These are phyloP conservation scores for Cercospora sojina DNA, from an alignment of 2,329 filamentous ascomycete genomes.

Conservation along the genomic window DNA sequence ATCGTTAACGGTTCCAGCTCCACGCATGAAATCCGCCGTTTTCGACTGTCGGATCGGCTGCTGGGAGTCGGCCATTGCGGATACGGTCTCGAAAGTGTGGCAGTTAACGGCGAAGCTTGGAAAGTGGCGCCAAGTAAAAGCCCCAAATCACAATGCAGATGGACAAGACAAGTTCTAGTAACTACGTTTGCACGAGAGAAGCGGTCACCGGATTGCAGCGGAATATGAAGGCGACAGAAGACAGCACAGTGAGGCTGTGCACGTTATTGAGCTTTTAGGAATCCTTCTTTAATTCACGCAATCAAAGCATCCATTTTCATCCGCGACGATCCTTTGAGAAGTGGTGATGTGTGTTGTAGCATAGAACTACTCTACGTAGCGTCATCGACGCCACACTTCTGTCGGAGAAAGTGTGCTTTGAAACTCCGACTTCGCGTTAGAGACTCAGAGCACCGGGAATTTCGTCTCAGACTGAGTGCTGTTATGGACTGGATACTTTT, in stretches of 20 bases:
- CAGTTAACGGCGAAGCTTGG: not conserved
- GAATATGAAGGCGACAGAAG: not conserved
- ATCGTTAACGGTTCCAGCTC: constrained; percentile 30
- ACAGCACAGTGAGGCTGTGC: not conserved
- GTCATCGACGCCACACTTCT: not conserved
- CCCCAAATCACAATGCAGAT: too few species aligned
- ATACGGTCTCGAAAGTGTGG: not conserved
- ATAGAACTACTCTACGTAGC: not conserved
- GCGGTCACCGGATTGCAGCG: not conserved
- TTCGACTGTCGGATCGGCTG: constrained; percentile 19
- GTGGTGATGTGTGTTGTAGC: not conserved
- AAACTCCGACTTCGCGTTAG: not conserved
- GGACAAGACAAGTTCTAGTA: not conserved
- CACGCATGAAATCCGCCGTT: constrained; percentile 30
- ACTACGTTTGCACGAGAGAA: not conserved
- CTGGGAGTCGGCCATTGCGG: constrained; percentile 11
- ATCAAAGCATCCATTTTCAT: not conserved
- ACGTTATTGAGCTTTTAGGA: not conserved
- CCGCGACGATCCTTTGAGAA: not conserved
- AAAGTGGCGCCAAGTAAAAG: not conserved
- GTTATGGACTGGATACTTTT: too few species aligned
- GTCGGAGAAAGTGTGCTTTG: not conserved
- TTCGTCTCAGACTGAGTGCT: not conserved
- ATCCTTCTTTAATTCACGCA: not conserved
- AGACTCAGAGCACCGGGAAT: not conserved